Evolutionary conservation across 306 rosid species (phyloP).

Genomic region (Acmispon strigosus): DNA sequence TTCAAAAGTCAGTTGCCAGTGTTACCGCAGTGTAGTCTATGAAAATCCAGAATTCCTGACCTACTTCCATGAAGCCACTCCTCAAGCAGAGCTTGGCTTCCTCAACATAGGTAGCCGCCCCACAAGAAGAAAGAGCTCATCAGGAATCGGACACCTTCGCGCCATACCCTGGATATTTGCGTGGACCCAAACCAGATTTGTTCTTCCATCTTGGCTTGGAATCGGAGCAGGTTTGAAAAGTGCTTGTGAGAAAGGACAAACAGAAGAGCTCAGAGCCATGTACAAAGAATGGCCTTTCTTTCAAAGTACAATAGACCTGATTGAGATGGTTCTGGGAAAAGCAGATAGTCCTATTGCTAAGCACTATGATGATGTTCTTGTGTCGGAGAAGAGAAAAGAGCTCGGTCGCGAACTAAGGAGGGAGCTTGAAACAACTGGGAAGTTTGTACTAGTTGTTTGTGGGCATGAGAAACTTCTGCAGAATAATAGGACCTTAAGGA

Average conservation of each 20-base stretch:
- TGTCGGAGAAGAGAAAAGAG: constrained; percentile 47
- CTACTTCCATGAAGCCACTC: constrained; percentile 94
- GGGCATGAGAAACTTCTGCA: constrained; percentile 68
- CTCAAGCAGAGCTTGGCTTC: constrained; percentile 90
- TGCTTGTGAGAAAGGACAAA: constrained; percentile 70
- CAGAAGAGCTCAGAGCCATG: constrained; percentile 72
- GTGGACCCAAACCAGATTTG: constrained; percentile 93
- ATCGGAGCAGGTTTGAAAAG: constrained; percentile 82
- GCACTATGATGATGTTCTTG: constrained; percentile 88
- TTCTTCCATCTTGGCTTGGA: constrained; percentile 97
- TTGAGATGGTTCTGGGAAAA: constrained; percentile 93
- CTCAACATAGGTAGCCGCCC: constrained; percentile 97
- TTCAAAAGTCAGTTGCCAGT: constrained; percentile 66
- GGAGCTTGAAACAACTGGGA: constrained; percentile 54
- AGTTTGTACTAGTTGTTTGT: constrained; percentile 45
- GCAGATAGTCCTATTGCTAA: constrained; percentile 80
- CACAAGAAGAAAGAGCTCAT: constrained; percentile 60
- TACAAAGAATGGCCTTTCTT: constrained; percentile 96
- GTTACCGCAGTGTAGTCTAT: constrained; percentile 66
- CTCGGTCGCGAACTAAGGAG: constrained; percentile 56
- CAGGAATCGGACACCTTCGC: constrained; percentile 81
- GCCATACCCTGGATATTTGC: constrained; percentile 96
- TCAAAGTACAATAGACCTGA: constrained; percentile 67
- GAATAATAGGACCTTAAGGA: constrained; percentile 65
- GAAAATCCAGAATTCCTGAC: constrained; percentile 81